Evolutionary conservation across 768 basidiomycete species (phyloP), one percentile per base, ranked within the genome.

Genomic region (Rhodosporidiobolus sp.): DNA sequence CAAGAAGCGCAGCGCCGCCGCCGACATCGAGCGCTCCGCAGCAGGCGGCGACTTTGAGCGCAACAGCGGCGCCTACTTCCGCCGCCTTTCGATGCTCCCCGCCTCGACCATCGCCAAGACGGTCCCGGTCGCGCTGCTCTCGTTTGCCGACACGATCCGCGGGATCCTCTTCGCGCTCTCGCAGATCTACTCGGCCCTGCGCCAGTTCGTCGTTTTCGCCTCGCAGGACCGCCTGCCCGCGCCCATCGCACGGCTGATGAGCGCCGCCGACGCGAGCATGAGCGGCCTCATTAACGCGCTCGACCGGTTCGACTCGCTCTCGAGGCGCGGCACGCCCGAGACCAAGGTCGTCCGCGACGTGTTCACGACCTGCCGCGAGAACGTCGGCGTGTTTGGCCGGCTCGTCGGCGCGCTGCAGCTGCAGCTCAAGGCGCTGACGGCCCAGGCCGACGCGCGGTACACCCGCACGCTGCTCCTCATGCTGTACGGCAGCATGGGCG

Each of bases 61-160:
- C 7, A 91, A 94, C 78, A 87, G 91, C 32, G 90, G 92, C 78
- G 90, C 92, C 3, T 98, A 99, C 81, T 99, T 99, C 82, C 89
- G 89, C 49, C 88, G 94, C n/a, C 84, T 95, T 32, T 93, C 92
- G 4, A 87, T 88, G 45, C 82, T 92, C 9, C 89, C 90, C 3
- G 82, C 84, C 1, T 85, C 86, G 45, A 82, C 84, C 14, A 84
- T 87, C 45, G 85, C 87, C 28, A 86, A 86, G 75, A 84, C 87
- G 28, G 85, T 96, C 16, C 91, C 94, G 1, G 82, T 84, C 24
- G 82, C 89, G 22, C 83, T 98, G 14, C 82, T 88, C 30, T 84
- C 84, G 52, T 84, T 95, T 54, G 85, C 93, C 55, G 93, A 98
- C 78, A 88, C 90, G n/a, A 88, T 92, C 57, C 89, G 96, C 35